phyloP scores from a whole-genome alignment of 1,284 basidiomycete species.

The Boletellus deceptivus region DNA sequence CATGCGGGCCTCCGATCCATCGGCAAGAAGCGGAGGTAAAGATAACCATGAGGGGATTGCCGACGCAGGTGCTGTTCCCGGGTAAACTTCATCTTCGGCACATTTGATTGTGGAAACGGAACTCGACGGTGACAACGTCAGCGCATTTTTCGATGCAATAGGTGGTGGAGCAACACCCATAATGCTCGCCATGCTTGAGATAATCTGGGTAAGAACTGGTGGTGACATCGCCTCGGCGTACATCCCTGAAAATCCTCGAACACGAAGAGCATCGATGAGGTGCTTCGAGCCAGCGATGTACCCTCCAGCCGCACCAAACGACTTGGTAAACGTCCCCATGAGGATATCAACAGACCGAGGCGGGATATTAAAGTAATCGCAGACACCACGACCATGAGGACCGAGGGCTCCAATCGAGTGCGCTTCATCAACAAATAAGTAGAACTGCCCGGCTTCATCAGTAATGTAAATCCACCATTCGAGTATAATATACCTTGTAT shows the following conservation, averaged over 20 bases:
- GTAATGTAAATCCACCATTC: not conserved
- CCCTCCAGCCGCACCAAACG: conserved; percentile 95
- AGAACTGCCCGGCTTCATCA: conserved; percentile 64
- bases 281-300: conserved; percentile 87
- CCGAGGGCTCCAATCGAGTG: conserved; percentile 97
- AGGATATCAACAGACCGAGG: conserved; percentile 86
- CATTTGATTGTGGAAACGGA: conserved; percentile 31
- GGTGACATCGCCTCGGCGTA: conserved; percentile 94
- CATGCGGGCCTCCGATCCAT: conserved; percentile 80
- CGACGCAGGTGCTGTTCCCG: conserved; percentile 64
- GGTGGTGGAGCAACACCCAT: conserved; percentile 79
- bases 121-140: conserved; percentile 31
- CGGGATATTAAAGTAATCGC: conserved; percentile 91
- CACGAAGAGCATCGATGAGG: conserved; percentile 79
- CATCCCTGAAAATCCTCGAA: conserved; percentile 80
- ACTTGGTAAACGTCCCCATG: conserved; percentile 99
- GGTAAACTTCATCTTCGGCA: conserved; percentile 44
- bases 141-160: conserved; percentile 34
- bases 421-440: conserved; percentile 95
- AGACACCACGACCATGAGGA: conserved; percentile 90
- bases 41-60: conserved; percentile 69
- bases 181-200: conserved; percentile 93
- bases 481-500: conserved; percentile 75
- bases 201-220: conserved; percentile 87
- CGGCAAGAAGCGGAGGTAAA: conserved; percentile 66